Percentiles rank a stretch among this genome's conserved stretches.
These are phyloP conservation scores for Crataegus laevigata DNA, from an alignment of 306 rosid species.

Conservation along the genomic window DNA sequence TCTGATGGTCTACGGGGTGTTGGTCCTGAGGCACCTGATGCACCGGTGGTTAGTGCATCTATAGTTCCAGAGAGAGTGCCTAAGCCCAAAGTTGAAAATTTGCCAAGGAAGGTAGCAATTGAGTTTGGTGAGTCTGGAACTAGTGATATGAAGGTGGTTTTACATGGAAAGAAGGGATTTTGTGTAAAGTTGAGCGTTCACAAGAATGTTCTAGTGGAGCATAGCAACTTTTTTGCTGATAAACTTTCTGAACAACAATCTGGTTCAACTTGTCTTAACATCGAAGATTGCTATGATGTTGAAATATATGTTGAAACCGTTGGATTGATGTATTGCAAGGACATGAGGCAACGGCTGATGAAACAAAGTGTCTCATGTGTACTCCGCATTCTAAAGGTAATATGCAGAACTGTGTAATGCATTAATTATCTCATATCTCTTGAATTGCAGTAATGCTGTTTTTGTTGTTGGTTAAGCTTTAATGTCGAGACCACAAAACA, in stretches of 20 bases:
- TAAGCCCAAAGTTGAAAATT: conserved; percentile 50
- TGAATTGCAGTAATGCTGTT: conserved; percentile 8
- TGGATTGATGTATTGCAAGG: conserved; percentile 91
- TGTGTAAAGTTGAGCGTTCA: conserved; percentile 89
- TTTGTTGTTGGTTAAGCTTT: neutral
- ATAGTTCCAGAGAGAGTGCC: conserved; percentile 50
- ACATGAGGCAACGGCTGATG: conserved; percentile 75
- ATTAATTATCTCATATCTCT: neutral
- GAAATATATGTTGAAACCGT: conserved; percentile 86
- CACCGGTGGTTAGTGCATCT: conserved; percentile 34
- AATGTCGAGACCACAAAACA: neutral
- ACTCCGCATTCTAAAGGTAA: conserved; percentile 77
- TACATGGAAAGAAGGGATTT: conserved; percentile 83
- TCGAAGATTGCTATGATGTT: conserved; percentile 82
- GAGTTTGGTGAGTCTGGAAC: conserved; percentile 95
- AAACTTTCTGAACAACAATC: conserved; percentile 45
- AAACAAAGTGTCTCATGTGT: conserved; percentile 79
- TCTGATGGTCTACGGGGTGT: conserved; percentile 45
- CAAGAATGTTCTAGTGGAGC: conserved; percentile 50
- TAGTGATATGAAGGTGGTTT: conserved; percentile 61
- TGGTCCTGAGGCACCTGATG: conserved; percentile 46
- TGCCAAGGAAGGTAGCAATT: conserved; percentile 85
- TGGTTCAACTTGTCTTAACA: conserved; percentile 48
- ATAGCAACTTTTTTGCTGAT: conserved; percentile 57
- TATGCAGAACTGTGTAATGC: conserved; percentile 7